Percentiles rank a stretch among this genome's conserved stretches.
phyloP scores from a whole-genome alignment of 805 yeast species.

The Candida alai region DNA sequence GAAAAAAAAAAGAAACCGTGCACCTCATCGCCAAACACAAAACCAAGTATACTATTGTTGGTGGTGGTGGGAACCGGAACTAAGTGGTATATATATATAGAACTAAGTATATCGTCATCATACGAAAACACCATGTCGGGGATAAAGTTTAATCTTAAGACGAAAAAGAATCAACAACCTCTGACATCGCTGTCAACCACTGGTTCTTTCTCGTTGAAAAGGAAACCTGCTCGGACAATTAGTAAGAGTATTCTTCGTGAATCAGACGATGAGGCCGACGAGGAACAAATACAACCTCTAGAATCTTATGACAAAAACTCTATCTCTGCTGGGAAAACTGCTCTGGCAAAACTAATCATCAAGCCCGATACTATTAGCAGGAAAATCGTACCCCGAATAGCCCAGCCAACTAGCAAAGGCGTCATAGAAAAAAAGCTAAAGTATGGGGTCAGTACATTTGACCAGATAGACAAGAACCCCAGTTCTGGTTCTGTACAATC shows the following conservation, averaged over 20 bases:
- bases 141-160: slow-evolving; percentile 19
- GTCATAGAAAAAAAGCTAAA: slow-evolving; percentile 9
- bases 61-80: too few relatives aligned
- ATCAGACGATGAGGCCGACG: slow-evolving; percentile 1
- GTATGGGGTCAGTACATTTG: slow-evolving; percentile 17
- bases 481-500: background rate
- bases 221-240: too few relatives aligned
- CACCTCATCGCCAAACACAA: too few relatives aligned
- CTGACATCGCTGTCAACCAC: too few relatives aligned
- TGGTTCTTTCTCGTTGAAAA: too few relatives aligned
- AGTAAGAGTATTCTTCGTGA: slow-evolving; percentile 1
- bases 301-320: slow-evolving; percentile 1
- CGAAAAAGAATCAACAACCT: slow-evolving; percentile 10
- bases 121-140: slow-evolving; percentile 18
- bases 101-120: too few relatives aligned
- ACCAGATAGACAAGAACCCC: background rate
- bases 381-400: background rate
- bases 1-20: too few relatives aligned
- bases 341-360: background rate
- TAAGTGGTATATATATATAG: too few relatives aligned
- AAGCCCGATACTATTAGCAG: background rate
- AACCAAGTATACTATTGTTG: too few relatives aligned
- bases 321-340: background rate
- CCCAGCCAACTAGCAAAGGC: too few relatives aligned
- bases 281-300: slow-evolving; percentile 4